Base-by-base conservation (phyloP, 805 yeast genomes). In the Teunomyces lycoperdinae region DNA sequence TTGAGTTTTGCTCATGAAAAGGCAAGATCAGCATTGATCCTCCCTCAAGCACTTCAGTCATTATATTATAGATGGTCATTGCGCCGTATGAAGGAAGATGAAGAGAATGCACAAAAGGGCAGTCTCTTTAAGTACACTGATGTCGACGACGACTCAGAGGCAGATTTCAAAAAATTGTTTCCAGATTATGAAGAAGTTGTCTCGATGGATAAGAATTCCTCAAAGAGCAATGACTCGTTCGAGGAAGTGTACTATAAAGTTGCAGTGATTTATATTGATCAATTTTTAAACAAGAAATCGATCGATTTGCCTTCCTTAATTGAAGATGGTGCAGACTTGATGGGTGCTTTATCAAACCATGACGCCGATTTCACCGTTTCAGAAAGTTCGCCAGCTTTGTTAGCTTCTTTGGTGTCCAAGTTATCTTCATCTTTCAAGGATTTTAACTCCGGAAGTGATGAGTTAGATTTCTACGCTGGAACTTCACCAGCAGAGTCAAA, bases 1-100 rank as follows among this genome's bases (percentile, higher is more conserved):
- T 55, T 76, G 17, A 68, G 73, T 14, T 68, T 71, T 36, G 58
- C 70, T 28, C 81, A 69, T 46, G 42, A 26, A 13, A 28, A 13
- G 29, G 26, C n/a, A 33, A 43, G 27, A 1, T 40, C 20, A 10
- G 44, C 27, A 10, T 28, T 10, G 1, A 32, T 41, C 14, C 38
- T 42, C 24, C 38, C 29, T 10, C 76, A 76, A 44, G 62, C 81
- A 0, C 72, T 89, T 50, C 81, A 83, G 56, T 64, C 82, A 0
- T 58, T 89, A 16, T 88, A 88, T 65, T 84, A 84, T 57, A 74
- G 92, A 58, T 92, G 97, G 97, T 78, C 92, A 0, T 66, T 87
- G 47, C 79, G 94, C 53, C 72, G 85, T 48, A 67, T 85, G 63
- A 82, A 83, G 52, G 71, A 76, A 43, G 89, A 87, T 53, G 84